Base-by-base conservation (phyloP, 2,329 filamentous ascomycete genomes). In the Fusarium metavorans region DNA sequence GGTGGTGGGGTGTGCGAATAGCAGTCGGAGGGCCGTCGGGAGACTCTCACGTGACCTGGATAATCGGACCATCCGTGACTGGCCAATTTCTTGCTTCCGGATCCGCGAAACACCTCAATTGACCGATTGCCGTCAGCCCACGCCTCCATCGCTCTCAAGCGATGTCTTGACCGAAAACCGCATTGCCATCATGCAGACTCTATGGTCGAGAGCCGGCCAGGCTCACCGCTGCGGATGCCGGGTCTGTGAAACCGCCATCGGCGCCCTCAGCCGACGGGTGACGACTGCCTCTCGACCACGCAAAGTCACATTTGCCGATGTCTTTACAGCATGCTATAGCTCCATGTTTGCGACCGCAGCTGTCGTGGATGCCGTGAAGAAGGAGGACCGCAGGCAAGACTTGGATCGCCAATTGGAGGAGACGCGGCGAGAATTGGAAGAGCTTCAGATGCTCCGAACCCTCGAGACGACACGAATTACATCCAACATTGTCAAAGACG, bases 141-240 rank as follows among this genome's bases (percentile, higher is more conserved):
- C 56, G 45, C 27, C 57, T 59, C 68, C 74, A 71, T 63, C 56
- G 65, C 68, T 25, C n/a, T 43, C 60, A 41, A 68, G 71, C 70
- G 60, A 82, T 81, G 80, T 67, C 70, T 56, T 79, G 67, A 68
- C 41, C 58, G 10, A 64, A 34, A 61, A 27, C 16, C 58, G 56
- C n/a, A 79, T 75, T 84, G 80, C 79, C 76, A 84, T 81, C 79
- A 95, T 95, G 93, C 90, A 90, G 83, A 87, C 88, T 74, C 81
- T 94, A 76, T 92, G 92, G 91, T 91, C 90, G 82, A 89, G 91
- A 84, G 89, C 90, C 84, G 87, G 88, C 78, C 89, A 89, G 87
- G 87, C 87, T 83, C 89, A 88, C 82, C 87, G 88, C 77, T 93
- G 91, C 84, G 88, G 87, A 82, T 93, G 91, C 84, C 86, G 88